Conservation (phyloP, 805 yeast species). For the Zygoascus biomembranicola region DNA sequence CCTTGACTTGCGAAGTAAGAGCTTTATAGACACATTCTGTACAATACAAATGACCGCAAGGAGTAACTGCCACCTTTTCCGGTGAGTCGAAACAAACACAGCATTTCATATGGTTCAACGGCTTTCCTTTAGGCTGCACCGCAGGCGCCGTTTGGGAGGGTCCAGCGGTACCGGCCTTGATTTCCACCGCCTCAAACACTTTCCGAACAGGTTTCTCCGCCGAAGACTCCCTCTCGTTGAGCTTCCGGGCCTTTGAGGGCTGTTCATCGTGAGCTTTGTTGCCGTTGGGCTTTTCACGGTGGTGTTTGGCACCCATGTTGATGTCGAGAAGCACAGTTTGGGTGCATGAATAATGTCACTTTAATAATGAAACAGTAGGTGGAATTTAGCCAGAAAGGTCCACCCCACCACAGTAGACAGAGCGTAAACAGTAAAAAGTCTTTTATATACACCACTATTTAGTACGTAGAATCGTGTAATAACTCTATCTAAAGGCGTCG, state of each 20-base stretch:
- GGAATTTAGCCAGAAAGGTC: background rate
- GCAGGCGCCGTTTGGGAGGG: background rate
- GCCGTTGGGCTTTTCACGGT: background rate
- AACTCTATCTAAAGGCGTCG: constrained; percentile 30
- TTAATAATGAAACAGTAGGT: background rate
- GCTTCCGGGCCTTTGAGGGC: background rate
- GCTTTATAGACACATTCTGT: constrained; percentile 29
- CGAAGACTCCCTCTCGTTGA: background rate
- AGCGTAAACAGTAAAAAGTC: no score
- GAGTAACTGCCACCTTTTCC: constrained; percentile 24
- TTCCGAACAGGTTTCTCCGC: background rate
- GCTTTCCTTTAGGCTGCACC: background rate
- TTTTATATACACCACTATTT: background rate
- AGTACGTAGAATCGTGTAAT: background rate
- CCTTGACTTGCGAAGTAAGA: constrained; percentile 19
- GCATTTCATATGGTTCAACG: constrained; percentile 19
- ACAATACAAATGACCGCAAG: constrained; percentile 33
- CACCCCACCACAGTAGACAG: background rate
- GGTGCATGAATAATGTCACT: background rate
- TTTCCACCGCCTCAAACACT: background rate
- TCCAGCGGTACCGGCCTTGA: background rate
- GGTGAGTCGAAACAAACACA: constrained; percentile 31
- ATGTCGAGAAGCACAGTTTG: background rate
- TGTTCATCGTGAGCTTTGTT: background rate
- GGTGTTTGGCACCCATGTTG: background rate